phyloP scores from a whole-genome alignment of 1,284 basidiomycete genomes.

The Caloboletus inedulis region DNA sequence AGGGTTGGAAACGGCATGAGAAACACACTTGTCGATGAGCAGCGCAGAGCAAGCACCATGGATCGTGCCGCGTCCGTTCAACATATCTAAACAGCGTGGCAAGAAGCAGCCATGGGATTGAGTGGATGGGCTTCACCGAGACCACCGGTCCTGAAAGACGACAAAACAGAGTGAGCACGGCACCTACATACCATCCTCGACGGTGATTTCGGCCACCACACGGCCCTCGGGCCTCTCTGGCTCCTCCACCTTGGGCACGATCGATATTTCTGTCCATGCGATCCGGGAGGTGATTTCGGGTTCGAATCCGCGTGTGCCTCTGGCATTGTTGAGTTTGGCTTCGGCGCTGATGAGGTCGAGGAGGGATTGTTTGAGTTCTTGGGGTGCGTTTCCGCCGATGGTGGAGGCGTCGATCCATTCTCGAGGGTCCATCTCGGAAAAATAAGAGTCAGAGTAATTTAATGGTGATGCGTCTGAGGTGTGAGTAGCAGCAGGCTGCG shows the following conservation, averaged over 20 bases:
- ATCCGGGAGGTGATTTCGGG: constrained; percentile 22
- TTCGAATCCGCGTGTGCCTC: constrained; percentile 24
- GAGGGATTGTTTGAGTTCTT: constrained; percentile 24
- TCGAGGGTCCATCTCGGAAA: constrained; percentile 11
- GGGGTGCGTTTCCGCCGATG: constrained; percentile 28
- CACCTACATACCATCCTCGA: constrained; percentile 39
- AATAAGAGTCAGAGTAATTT: background rate
- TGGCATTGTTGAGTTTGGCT: constrained; percentile 3
- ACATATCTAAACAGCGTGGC: constrained; percentile 38
- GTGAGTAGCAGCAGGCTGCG: no score
- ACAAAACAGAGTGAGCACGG: no score
- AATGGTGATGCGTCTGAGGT: no score
- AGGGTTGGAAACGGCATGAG: background rate
- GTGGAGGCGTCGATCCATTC: constrained; percentile 18
- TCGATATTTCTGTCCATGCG: constrained; percentile 36
- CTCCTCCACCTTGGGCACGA: constrained; percentile 39
- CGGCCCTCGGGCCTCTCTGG: constrained; percentile 38
- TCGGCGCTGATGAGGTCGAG: constrained; percentile 15
- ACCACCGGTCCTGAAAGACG: background rate
- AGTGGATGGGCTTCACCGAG: background rate
- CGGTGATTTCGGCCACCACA: constrained; percentile 44
- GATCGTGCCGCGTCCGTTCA: constrained; percentile 39
- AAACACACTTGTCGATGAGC: constrained; percentile 46
- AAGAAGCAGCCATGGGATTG: background rate
- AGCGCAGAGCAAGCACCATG: constrained; percentile 47